Evolutionary conservation across 345 rosid genomes (phyloP).

Genomic region (Conringia planisiliqua): DNA sequence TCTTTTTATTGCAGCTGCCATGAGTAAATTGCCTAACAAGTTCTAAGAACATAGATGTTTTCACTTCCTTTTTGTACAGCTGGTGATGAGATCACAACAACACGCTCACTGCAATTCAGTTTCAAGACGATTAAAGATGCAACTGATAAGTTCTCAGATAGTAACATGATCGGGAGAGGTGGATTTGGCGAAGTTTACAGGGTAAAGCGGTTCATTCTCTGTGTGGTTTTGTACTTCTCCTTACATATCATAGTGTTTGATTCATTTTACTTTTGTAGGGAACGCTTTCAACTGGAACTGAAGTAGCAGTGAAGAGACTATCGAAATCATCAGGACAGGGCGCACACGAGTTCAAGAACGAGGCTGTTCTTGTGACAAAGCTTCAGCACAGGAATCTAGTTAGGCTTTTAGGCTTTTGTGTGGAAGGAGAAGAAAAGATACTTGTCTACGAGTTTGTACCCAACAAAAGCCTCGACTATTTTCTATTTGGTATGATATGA

Average conservation of each 20-base stretch:
- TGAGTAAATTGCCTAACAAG: background rate
- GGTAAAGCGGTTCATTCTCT: background rate
- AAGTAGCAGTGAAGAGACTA: slow-evolving; percentile 23
- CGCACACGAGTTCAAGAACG: slow-evolving; percentile 15
- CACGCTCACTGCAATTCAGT: slow-evolving; percentile 5
- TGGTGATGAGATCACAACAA: slow-evolving; percentile 9
- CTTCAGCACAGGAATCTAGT: background rate
- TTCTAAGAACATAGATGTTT: background rate
- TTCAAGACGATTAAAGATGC: slow-evolving; percentile 13
- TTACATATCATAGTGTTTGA: too few relatives aligned
- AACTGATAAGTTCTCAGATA: background rate
- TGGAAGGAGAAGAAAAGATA: slow-evolving; percentile 8
- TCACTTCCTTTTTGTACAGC: background rate
- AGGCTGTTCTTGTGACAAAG: slow-evolving; percentile 21
- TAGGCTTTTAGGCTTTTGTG: background rate
- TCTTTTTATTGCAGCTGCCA: background rate
- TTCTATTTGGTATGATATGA: background rate
- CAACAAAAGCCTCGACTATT: slow-evolving; percentile 2
- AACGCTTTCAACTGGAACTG: background rate
- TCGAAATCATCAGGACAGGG: slow-evolving; percentile 19
- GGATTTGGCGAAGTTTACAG: slow-evolving; percentile 27
- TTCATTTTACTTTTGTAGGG: background rate
- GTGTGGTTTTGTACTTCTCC: background rate
- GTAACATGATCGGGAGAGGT: slow-evolving; percentile 17
- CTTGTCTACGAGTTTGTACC: background rate